Evolutionary conservation across 1,139 yeast species (phyloP), one percentile per base, ranked within the genome.

Genomic region (Blastobotrys proliferans): DNA sequence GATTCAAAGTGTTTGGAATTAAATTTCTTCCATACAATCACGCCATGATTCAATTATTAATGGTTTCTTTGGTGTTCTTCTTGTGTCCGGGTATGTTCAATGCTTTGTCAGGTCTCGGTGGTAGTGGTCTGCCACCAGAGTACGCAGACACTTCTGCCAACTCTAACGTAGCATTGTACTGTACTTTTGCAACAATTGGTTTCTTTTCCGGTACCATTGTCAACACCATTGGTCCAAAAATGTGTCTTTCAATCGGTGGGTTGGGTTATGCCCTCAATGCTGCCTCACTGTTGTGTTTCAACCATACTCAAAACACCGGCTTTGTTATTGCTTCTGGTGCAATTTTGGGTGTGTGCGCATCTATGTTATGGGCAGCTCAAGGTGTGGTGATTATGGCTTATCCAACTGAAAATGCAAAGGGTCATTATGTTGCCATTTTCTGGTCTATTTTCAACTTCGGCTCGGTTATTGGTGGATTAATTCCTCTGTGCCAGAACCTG

Each of bases 361-460:
- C 76, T 26, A 62, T 70, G 45, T 66, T 77, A 41, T 78, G 83
- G 83, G 73, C 79, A 28, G 81, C 80, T 22, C 82, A 77, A 55
- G 81, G 81, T 42, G 66, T 76, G 32, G 69, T 79, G 38, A 72
- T 77, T 53, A 72, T 78, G 70, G 66, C 78, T 14, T 79, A 79
- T 51, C 77, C 83, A 4, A 60, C 76, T n/a, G 83, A 78, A 60
- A 59, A 64, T 38, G 64, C 58, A 34, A 79, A 78, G 61, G 84
- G 81, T 42, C 62, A 65, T 40, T 78, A 77, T 43, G 69, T 79
- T 41, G 63, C 66, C 26, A 59, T 74, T 18, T 79, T 78, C 60
- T 79, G 84, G 84, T 67, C 75, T 45, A 75, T 79, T 46, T 79
- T 79, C 68, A 77, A 78, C 63, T 62, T 78, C 51, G 84, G 84